phyloP scores from a whole-genome alignment of 495 filamentous ascomycete species.

The Lasiosphaeria miniovina region DNA sequence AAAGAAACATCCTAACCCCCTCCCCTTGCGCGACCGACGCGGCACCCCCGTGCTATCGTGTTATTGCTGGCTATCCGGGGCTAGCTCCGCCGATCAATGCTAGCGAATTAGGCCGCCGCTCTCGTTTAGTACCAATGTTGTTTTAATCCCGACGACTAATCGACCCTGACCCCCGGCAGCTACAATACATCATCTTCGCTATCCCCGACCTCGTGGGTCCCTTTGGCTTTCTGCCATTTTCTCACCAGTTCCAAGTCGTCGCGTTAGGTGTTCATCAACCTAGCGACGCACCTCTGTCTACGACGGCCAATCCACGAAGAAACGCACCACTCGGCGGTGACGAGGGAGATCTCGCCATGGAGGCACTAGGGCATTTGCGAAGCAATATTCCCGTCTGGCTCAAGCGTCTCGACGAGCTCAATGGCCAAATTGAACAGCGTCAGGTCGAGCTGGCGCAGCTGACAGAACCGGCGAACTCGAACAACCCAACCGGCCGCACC shows the following conservation, averaged over 20 bases:
- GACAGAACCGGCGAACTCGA: constrained; percentile 26
- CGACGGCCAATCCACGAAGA: constrained; percentile 22
- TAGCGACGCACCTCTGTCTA: constrained; percentile 26
- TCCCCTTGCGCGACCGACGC: too few relatives aligned
- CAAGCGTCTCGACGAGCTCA: constrained; percentile 63
- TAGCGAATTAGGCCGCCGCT: too few relatives aligned
- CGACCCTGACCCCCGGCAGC: too few relatives aligned
- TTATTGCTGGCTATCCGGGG: too few relatives aligned
- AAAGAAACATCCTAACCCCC: too few relatives aligned
- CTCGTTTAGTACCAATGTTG: too few relatives aligned
- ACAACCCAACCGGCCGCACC: background rate
- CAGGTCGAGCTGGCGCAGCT: constrained; percentile 62
- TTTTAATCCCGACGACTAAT: too few relatives aligned
- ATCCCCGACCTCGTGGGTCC: too few relatives aligned
- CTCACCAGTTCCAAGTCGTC: constrained; percentile 10
- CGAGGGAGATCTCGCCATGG: constrained; percentile 48
- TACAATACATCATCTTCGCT: too few relatives aligned
- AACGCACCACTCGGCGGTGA: constrained; percentile 18
- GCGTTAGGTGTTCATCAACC: constrained; percentile 28
- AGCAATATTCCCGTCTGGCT: constrained; percentile 68
- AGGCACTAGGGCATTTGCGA: constrained; percentile 62
- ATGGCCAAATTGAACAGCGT: constrained; percentile 63
- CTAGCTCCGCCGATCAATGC: too few relatives aligned
- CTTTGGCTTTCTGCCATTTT: background rate
- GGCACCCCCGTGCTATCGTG: too few relatives aligned